Percentiles rank a stretch among this genome's conserved stretches.
Conservation (phyloP, 1,284 basidiomycete species). For the Chondrostereum purpureum region DNA sequence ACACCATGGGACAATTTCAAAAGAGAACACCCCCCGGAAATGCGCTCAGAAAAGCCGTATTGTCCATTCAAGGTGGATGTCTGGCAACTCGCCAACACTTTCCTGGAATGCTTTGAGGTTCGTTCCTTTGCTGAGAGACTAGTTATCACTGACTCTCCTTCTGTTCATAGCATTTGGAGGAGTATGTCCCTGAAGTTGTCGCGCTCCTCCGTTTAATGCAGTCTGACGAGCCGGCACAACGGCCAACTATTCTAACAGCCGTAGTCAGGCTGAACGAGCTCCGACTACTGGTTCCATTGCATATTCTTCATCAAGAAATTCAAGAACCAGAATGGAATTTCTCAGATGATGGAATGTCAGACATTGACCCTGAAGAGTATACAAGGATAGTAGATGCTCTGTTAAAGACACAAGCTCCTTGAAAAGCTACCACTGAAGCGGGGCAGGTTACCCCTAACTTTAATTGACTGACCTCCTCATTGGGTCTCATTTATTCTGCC, state of each 20-base stretch:
- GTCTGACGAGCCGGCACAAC: neutral
- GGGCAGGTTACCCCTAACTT: too few species aligned
- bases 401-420: too few species aligned
- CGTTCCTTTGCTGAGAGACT: constrained; percentile 12
- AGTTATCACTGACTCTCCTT: neutral
- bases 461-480: too few species aligned
- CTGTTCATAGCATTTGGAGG: neutral
- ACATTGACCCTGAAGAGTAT: too few species aligned
- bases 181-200: neutral
- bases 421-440: too few species aligned
- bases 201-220: neutral
- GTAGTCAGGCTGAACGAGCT: neutral
- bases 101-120: neutral
- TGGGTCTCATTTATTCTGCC: too few species aligned
- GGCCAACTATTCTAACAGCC: neutral
- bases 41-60: constrained; percentile 1
- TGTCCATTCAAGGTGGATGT: constrained; percentile 12
- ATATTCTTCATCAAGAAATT: neutral
- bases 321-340: neutral
- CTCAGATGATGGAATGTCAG: neutral
- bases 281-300: neutral
- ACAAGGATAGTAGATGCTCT: too few species aligned
- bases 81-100: constrained; percentile 10
- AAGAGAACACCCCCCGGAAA: constrained; percentile 4
- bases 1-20: constrained; percentile 2